Percentiles rank a stretch among this genome's conserved stretches.
Evolutionary conservation across 805 yeast species (phyloP).

Genomic region (Monosporozyma unispora): DNA sequence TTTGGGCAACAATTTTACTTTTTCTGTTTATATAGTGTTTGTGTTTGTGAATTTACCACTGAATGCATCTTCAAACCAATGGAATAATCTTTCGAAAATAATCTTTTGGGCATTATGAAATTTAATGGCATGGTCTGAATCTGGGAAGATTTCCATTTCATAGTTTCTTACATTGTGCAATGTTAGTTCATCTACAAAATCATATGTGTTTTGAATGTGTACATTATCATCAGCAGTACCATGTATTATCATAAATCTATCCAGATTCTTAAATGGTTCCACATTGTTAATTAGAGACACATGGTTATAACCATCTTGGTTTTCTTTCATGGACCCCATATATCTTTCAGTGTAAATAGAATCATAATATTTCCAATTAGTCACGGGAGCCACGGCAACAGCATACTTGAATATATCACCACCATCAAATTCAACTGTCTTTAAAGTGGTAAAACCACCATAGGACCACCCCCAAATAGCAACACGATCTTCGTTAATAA

Average conservation of each 20-base stretch:
- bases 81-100: slow-evolving; percentile 59
- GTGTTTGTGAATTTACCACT: slow-evolving; percentile 25
- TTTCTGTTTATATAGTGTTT: too few relatives aligned
- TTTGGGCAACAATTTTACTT: neutral
- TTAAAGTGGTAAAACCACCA: slow-evolving; percentile 71
- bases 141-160: slow-evolving; percentile 86
- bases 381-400: slow-evolving; percentile 79
- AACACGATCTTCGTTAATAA: slow-evolving; percentile 44
- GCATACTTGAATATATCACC: slow-evolving; percentile 63
- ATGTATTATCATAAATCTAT: slow-evolving; percentile 60
- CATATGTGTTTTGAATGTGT: slow-evolving; percentile 61
- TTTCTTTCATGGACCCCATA: slow-evolving; percentile 47
- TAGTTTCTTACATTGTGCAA: slow-evolving; percentile 50
- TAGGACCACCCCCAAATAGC: slow-evolving; percentile 88
- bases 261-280: slow-evolving; percentile 37
- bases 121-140: slow-evolving; percentile 76
- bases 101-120: slow-evolving; percentile 72
- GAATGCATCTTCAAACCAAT: slow-evolving; percentile 62
- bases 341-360: slow-evolving; percentile 75
- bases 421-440: slow-evolving; percentile 59
- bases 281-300: slow-evolving; percentile 37
- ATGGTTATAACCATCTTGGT: slow-evolving; percentile 40
- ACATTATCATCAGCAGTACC: slow-evolving; percentile 85
- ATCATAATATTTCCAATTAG: slow-evolving; percentile 68
- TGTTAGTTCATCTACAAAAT: slow-evolving; percentile 53